These are phyloP conservation scores for Crinitomyces ghanaensis DNA, from an alignment of 805 yeast species.

Conservation along the genomic window DNA sequence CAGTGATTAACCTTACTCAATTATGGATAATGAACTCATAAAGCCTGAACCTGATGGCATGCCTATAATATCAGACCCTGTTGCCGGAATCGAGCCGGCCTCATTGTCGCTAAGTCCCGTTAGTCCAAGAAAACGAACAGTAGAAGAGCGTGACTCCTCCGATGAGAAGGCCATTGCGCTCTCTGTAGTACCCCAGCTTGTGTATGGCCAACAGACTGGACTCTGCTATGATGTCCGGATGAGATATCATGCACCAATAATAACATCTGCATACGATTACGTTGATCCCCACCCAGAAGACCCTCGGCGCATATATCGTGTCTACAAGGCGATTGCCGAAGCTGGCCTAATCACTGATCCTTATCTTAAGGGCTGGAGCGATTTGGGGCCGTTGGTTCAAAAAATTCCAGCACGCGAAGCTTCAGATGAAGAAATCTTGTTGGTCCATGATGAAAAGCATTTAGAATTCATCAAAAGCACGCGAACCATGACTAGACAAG, in stretches of 20 bases:
- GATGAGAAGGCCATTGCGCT: too few species aligned
- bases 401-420: conserved; percentile 91
- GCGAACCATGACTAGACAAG: conserved; percentile 63
- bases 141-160: too few species aligned
- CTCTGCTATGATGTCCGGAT: conserved; percentile 91
- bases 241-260: conserved; percentile 94
- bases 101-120: too few species aligned
- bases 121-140: too few species aligned
- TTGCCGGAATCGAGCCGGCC: too few species aligned
- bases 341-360: conserved; percentile 82
- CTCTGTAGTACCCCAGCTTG: conserved; percentile 48
- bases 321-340: conserved; percentile 87
- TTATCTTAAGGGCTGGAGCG: conserved; percentile 54
- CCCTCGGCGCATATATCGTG: conserved; percentile 89
- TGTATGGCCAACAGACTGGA: conserved; percentile 78
- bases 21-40: too few species aligned
- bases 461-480: conserved; percentile 65
- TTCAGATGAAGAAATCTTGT: conserved; percentile 66
- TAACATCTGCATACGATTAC: conserved; percentile 83
- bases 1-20: too few species aligned
- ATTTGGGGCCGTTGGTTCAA: conserved; percentile 76
- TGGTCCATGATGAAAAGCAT: conserved; percentile 78
- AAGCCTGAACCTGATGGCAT: too few species aligned
- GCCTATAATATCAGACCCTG: too few species aligned
- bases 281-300: conserved; percentile 99